Evolutionary conservation across 768 basidiomycete species (phyloP).

Genomic region (Boletus rufocinnamomeus): DNA sequence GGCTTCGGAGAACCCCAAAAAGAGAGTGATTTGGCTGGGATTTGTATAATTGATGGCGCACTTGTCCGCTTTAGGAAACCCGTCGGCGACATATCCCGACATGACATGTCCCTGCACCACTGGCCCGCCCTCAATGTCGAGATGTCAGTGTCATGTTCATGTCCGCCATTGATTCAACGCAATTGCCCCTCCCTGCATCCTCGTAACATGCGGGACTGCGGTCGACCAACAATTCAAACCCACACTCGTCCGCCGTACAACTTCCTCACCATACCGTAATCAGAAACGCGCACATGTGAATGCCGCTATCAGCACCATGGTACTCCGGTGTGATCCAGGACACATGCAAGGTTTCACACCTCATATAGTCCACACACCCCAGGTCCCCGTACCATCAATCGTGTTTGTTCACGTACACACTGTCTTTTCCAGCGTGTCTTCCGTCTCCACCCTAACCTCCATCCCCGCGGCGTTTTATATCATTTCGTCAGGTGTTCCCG

Average conservation of each 20-base stretch:
- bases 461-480: slow-evolving; percentile 34
- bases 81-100: slow-evolving; percentile 33
- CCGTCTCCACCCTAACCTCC: slow-evolving; percentile 36
- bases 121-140: slow-evolving; percentile 26
- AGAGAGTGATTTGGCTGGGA: slow-evolving; percentile 21
- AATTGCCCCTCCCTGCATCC: slow-evolving; percentile 9
- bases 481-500: slow-evolving; percentile 17
- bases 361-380: slow-evolving; percentile 32
- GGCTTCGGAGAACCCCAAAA: slow-evolving; percentile 31
- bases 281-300: slow-evolving; percentile 38
- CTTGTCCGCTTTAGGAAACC: slow-evolving; percentile 23
- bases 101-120: slow-evolving; percentile 23
- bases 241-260: slow-evolving; percentile 29
- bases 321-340: slow-evolving; percentile 31
- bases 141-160: slow-evolving; percentile 32
- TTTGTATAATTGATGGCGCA: slow-evolving; percentile 31
- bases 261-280: slow-evolving; percentile 35
- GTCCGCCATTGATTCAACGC: slow-evolving; percentile 20
- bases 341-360: slow-evolving; percentile 37
- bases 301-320: slow-evolving; percentile 32
- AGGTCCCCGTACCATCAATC: slow-evolving; percentile 38
- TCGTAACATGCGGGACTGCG: slow-evolving; percentile 24
- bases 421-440: slow-evolving; percentile 33
- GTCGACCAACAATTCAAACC: slow-evolving; percentile 20
- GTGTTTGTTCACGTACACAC: slow-evolving; percentile 39